Evolutionary conservation across 2,329 filamentous ascomycete genomes (phyloP).

Genomic region (Botrytis fabae): DNA sequence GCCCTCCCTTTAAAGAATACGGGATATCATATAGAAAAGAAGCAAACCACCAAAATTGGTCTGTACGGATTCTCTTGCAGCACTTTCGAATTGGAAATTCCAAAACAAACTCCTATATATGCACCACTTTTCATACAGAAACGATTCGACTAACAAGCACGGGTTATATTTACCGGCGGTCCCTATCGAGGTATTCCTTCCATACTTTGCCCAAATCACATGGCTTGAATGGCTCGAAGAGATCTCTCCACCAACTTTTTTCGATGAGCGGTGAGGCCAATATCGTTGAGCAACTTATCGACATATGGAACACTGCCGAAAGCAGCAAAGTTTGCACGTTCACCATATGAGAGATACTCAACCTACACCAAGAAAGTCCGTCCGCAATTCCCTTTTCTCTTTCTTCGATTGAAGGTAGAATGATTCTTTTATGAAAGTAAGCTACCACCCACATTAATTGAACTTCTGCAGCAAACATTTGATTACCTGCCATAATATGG

Average conservation of each 20-base stretch:
- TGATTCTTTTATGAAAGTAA: constrained; percentile 21
- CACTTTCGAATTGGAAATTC: no score
- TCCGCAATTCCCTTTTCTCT: constrained; percentile 21
- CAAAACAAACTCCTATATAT: no score
- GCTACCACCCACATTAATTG: constrained; percentile 24
- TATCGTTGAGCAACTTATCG: constrained; percentile 13
- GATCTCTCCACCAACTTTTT: constrained; percentile 20
- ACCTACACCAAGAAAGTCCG: constrained; percentile 21
- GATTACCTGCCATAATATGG: constrained; percentile 15
- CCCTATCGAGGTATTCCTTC: neutral
- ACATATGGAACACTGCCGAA: constrained; percentile 18
- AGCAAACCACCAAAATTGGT: no score
- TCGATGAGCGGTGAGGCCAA: constrained; percentile 4
- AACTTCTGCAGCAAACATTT: constrained; percentile 18
- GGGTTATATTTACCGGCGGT: no score
- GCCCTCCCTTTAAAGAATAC: no score
- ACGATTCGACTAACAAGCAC: no score
- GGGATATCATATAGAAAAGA: no score
- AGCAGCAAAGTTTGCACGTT: constrained; percentile 12
- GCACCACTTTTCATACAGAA: no score
- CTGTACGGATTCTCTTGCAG: no score
- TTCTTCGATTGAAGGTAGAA: constrained; percentile 9
- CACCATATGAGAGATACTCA: constrained; percentile 22
- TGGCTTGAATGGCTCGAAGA: constrained; percentile 2
- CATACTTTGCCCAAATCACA: constrained; percentile 1